These are phyloP conservation scores for Ophiocordyceps sinensis DNA, from an alignment of 2,329 filamentous ascomycete species.

Conservation along the genomic window DNA sequence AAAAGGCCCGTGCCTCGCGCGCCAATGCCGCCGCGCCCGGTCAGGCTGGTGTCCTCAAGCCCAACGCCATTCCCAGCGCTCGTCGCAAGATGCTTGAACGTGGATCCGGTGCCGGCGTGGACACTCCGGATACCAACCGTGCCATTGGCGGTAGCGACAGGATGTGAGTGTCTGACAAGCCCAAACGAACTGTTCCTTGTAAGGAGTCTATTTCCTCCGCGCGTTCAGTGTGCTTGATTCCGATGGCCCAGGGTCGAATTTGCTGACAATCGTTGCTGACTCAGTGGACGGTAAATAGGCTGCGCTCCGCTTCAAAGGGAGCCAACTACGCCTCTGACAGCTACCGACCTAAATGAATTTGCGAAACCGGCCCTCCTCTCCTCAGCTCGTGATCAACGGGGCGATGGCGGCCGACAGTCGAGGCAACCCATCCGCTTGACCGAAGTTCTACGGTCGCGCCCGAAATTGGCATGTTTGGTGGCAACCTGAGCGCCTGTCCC, in stretches of 20 bases:
- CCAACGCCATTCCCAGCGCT: constrained; percentile 59
- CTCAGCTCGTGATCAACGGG: constrained; percentile 3
- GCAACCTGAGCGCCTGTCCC: constrained; percentile 1
- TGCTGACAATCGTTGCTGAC: constrained; percentile 63
- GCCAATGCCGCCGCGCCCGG: constrained; percentile 51
- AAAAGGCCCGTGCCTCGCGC: constrained; percentile 58
- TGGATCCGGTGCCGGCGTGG: constrained; percentile 39
- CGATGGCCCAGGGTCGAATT: constrained; percentile 53
- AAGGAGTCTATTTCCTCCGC: constrained; percentile 68
- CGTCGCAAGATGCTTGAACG: constrained; percentile 76
- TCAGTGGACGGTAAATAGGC: constrained; percentile 74
- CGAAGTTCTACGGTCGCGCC: too few relatives aligned
- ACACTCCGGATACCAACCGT: constrained; percentile 60
- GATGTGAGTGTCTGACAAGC: constrained; percentile 72
- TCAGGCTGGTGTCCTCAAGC: constrained; percentile 50
- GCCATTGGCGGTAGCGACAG: constrained; percentile 70
- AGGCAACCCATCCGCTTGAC: background rate
- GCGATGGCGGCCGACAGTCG: background rate
- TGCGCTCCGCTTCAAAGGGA: constrained; percentile 70
- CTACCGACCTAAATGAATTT: constrained; percentile 20
- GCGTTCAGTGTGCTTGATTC: constrained; percentile 63
- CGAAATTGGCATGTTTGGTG: background rate
- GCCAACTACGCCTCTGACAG: constrained; percentile 30
- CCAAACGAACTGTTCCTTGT: constrained; percentile 49
- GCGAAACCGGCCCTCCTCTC: constrained; percentile 8